Percentiles rank a stretch among this genome's conserved stretches.
Evolutionary conservation across 108 stramenopile genomes (phyloP).

Genomic region (Fragilaria crotonensis): DNA sequence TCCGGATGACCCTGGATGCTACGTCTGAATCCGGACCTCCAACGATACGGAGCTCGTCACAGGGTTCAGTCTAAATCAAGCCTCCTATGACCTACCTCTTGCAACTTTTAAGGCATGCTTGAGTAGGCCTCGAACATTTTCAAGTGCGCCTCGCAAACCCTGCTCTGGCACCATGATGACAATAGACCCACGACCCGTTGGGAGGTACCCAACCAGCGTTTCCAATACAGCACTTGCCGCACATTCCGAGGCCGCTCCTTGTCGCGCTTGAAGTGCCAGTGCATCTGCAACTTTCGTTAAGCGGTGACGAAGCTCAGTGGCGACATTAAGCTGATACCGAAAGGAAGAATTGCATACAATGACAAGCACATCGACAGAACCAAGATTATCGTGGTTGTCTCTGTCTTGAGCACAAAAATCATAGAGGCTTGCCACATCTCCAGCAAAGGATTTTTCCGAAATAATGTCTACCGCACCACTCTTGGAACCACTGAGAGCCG

Average conservation of each 20-base stretch:
- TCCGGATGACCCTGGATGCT: too few species aligned
- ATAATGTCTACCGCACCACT: conserved; percentile 19
- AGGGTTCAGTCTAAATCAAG: too few species aligned
- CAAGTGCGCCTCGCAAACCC: conserved; percentile 48
- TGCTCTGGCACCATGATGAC: conserved; percentile 40
- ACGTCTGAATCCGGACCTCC: too few species aligned
- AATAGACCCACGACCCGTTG: conserved; percentile 26
- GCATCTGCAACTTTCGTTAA: conserved; percentile 42
- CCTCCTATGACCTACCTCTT: too few species aligned
- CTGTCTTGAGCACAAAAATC: conserved; percentile 20
- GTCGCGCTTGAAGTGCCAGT: conserved; percentile 49
- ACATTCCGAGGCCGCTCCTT: conserved; percentile 45
- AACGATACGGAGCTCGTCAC: too few species aligned
- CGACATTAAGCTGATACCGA: conserved; percentile 30
- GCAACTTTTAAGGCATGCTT: conserved; percentile 37
- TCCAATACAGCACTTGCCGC: conserved; percentile 54
- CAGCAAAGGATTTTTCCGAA: not conserved
- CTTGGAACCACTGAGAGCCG: conserved; percentile 26
- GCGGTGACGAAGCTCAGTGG: conserved; percentile 17
- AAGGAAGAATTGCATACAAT: conserved; percentile 22
- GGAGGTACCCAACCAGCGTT: conserved; percentile 44
- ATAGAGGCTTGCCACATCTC: conserved; percentile 4
- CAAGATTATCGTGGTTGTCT: conserved; percentile 18
- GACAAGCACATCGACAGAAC: conserved; percentile 33
- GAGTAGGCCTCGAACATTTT: conserved; percentile 37